Evolutionary conservation across 2,329 filamentous ascomycete genomes (phyloP).

Genomic region (Diaporthe sp.): DNA sequence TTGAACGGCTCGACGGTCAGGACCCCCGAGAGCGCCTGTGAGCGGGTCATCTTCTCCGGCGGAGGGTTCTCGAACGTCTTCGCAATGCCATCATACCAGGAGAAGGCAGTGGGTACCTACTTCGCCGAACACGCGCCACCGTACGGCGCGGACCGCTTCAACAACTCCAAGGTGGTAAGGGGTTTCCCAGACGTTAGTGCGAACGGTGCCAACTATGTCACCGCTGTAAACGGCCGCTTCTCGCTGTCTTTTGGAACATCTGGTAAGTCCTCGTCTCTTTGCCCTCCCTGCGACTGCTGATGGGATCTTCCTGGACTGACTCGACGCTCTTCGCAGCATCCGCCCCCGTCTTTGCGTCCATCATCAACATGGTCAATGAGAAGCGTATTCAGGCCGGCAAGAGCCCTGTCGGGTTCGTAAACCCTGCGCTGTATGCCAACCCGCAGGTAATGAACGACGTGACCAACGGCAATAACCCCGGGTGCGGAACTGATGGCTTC

Average conservation of each 20-base stretch:
- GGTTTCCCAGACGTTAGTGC: constrained; percentile 64
- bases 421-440: constrained; percentile 49
- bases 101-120: constrained; percentile 54
- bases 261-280: constrained; percentile 38
- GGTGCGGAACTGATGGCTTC: constrained; percentile 47
- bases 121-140: constrained; percentile 58
- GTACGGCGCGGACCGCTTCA: constrained; percentile 60
- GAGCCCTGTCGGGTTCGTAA: constrained; percentile 54
- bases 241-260: constrained; percentile 64
- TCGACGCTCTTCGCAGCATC: constrained; percentile 42
- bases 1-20: constrained; percentile 52
- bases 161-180: constrained; percentile 58
- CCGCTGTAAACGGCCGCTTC: constrained; percentile 59
- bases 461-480: constrained; percentile 45
- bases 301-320: background rate
- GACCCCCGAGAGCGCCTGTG: constrained; percentile 59
- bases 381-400: constrained; percentile 51
- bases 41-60: constrained; percentile 60
- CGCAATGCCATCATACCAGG: constrained; percentile 61
- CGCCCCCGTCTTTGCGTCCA: constrained; percentile 51
- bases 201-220: constrained; percentile 58
- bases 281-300: background rate
- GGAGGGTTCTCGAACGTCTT: constrained; percentile 67
- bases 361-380: constrained; percentile 55
- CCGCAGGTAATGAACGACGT: constrained; percentile 45